Percentiles rank a stretch among this genome's conserved stretches.
These are phyloP conservation scores for Porcisia deanei DNA, from an alignment of 208 protist genomes.

Conservation along the genomic window DNA sequence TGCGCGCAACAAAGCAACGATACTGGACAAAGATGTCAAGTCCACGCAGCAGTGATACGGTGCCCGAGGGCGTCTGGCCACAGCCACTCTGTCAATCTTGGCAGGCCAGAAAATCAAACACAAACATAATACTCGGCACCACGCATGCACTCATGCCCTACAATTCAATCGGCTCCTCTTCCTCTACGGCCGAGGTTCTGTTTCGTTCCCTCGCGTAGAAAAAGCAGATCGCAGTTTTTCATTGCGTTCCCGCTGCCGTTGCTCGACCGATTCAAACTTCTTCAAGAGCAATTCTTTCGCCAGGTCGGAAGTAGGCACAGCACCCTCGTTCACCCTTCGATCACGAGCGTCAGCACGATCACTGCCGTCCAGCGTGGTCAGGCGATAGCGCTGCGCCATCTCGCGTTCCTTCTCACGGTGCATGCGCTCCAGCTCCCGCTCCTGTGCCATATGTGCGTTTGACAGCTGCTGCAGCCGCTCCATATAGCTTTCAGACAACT, in stretches of 20 bases:
- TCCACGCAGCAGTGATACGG: neutral
- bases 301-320: neutral
- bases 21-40: neutral
- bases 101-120: neutral
- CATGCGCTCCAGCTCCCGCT: constrained; percentile 62
- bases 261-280: constrained; percentile 31
- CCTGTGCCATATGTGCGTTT: constrained; percentile 53
- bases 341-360: constrained; percentile 22
- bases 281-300: constrained; percentile 32
- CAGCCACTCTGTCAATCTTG: neutral
- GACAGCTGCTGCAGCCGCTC: constrained; percentile 69
- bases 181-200: neutral
- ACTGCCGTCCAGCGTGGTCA: constrained; percentile 16
- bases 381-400: constrained; percentile 34
- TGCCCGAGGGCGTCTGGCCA: neutral
- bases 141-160: neutral
- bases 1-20: neutral
- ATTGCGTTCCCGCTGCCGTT: constrained; percentile 54
- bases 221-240: constrained; percentile 50
- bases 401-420: constrained; percentile 71
- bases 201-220: constrained; percentile 2
- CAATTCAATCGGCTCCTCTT: neutral
- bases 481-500: constrained; percentile 42
- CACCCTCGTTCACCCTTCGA: constrained; percentile 11
- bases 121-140: neutral